phyloP scores from a whole-genome alignment of 1,284 basidiomycete species.

The Retiboletus flavoniger region DNA sequence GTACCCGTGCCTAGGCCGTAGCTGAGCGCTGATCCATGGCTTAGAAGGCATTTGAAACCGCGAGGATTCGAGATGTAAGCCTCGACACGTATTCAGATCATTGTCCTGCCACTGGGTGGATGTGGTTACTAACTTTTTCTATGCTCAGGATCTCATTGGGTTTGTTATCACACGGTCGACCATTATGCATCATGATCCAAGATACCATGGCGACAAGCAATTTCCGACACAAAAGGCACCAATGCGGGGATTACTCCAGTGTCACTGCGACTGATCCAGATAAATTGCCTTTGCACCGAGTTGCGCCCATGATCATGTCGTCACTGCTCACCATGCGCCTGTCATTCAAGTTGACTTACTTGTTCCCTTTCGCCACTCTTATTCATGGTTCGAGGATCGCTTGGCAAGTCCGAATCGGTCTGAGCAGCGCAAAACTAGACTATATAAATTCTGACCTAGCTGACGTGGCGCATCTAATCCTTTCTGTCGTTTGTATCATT shows the following conservation, averaged over 20 bases:
- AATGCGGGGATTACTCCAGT: background rate
- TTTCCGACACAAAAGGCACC: background rate
- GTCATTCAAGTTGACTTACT: background rate
- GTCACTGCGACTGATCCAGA: background rate
- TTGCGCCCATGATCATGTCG: background rate
- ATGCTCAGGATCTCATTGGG: too few species aligned
- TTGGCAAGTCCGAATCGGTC: background rate
- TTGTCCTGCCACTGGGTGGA: too few species aligned
- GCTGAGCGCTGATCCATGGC: background rate
- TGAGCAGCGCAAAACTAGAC: background rate
- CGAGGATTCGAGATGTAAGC: too few species aligned
- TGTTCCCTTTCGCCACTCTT: background rate
- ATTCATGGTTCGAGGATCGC: background rate
- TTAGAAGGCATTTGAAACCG: too few species aligned
- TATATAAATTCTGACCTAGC: conserved; percentile 3
- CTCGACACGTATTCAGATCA: too few species aligned
- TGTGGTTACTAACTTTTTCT: too few species aligned
- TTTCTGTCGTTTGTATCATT: background rate
- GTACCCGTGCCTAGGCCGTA: background rate
- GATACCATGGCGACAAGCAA: background rate
- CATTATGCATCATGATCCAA: background rate
- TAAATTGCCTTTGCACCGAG: too few species aligned
- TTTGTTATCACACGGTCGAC: too few species aligned
- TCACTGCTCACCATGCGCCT: background rate
- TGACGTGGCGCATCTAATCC: background rate